These are phyloP conservation scores for Brassica rapa DNA, from an alignment of 345 rosid genomes.

Conservation along the genomic window DNA sequence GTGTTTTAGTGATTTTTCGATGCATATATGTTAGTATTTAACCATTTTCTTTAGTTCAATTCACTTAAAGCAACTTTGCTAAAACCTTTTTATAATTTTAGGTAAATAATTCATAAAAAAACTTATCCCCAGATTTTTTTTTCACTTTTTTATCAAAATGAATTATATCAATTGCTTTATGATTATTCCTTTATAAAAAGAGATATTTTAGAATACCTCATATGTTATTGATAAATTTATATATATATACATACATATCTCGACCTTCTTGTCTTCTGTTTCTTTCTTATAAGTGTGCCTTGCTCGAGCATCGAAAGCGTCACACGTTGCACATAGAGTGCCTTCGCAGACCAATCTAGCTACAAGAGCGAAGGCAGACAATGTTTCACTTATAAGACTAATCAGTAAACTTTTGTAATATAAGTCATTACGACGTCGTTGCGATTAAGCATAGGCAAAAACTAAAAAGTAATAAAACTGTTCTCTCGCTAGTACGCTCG, in stretches of 20 bases:
- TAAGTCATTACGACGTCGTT: background rate
- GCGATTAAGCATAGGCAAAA: background rate
- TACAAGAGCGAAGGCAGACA: background rate
- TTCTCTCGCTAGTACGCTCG: background rate
- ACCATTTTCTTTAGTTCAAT: background rate
- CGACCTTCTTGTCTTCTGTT: background rate
- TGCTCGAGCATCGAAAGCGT: constrained; percentile 3
- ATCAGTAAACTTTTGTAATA: background rate
- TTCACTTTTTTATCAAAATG: background rate
- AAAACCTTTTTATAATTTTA: no score
- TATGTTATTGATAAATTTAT: background rate
- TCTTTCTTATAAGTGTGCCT: background rate
- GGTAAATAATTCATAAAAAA: background rate
- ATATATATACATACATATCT: background rate
- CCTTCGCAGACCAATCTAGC: background rate
- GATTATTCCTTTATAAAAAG: background rate
- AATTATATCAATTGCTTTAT: background rate
- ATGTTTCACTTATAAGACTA: background rate
- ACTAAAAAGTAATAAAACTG: background rate
- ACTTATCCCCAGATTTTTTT: background rate
- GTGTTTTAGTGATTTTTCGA: no score
- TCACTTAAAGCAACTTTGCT: no score
- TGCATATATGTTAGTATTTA: background rate
- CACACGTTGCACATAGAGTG: background rate
- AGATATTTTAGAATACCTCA: background rate